phyloP scores from a whole-genome alignment of 2,329 filamentous ascomycete species.

The Neonectria magnoliae region DNA sequence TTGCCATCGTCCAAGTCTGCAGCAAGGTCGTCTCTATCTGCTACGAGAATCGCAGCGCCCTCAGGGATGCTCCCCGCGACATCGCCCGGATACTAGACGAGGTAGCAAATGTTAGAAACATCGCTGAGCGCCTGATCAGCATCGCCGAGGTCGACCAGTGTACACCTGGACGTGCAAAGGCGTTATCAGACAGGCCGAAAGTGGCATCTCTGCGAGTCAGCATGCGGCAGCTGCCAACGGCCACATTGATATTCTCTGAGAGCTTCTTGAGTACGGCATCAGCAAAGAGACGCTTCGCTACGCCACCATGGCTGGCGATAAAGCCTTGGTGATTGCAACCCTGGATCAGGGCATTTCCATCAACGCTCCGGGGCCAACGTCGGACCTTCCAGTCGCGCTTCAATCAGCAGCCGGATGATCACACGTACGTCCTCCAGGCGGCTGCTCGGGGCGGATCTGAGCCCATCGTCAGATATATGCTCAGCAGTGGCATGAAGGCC shows the following conservation, averaged over 20 bases:
- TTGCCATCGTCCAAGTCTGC: slow-evolving; percentile 2
- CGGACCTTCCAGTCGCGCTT: not conserved
- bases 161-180: no score
- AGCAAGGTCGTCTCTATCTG: not conserved
- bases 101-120: not conserved
- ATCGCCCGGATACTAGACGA: not conserved
- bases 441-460: not conserved
- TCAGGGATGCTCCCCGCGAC: not conserved
- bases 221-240: not conserved
- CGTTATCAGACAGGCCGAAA: no score
- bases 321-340: not conserved
- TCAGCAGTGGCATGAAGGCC: not conserved
- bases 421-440: not conserved
- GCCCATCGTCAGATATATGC: not conserved
- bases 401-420: not conserved
- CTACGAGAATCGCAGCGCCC: not conserved
- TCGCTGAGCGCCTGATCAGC: not conserved
- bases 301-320: not conserved
- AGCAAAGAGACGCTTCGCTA: not conserved
- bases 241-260: not conserved
- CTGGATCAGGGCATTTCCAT: not conserved
- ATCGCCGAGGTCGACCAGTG: not conserved
- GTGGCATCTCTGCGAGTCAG: not conserved
- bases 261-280: not conserved
- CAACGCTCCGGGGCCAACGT: not conserved